Base-by-base conservation (phyloP, 2,329 filamentous ascomycete genomes). In the Talaromyces verruculosus region DNA sequence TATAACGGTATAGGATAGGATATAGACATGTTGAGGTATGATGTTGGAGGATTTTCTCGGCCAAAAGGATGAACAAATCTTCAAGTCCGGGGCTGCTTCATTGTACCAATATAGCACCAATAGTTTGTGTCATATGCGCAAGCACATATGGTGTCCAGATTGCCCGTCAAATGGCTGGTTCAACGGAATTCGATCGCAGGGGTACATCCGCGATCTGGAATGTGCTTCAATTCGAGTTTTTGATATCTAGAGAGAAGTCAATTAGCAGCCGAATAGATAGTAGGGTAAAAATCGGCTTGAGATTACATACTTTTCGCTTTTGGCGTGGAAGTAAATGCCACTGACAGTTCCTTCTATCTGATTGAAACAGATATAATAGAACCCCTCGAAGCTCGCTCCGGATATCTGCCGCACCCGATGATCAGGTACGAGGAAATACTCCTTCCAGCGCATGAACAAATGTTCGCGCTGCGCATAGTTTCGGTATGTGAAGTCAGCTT, bases 301-400 rank as follows among this genome's bases (percentile, higher is more conserved):
- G 25, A 10, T 86, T 51, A 28, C 91, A 81, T 80, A 97, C 92
- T 94, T 97, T 82, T 98, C 94, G 80, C 93, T 98, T 82, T 96
- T 97, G 13, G 92, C 91, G 81, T 99, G 95, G 77, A 97, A 99
- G 80, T 99, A 99, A 66, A 98, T 97, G 19, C 95, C 95, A 74
- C 88, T 93, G 47, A 99, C 91, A 69, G 86, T 89, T 7, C 94
- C 95, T 69, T 89, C 87, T 59, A 92, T 82, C 79, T 98, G 94
- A 78, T 98, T 97, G 82, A 98, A 98, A 81, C 93, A 97, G 71
- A 99, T 98, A 75, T 99, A 99, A 77, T 98, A 99, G 77, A 99
- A 99, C 0, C 95, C 95, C 75, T 99, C 95, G 67, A 98, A 99
- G 74, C 94, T 98, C 7, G 95, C 95, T 19, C 95, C 95, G 39